phyloP scores from a whole-genome alignment of 1,284 basidiomycete species.

The Kalmanozyma brasiliensis region DNA sequence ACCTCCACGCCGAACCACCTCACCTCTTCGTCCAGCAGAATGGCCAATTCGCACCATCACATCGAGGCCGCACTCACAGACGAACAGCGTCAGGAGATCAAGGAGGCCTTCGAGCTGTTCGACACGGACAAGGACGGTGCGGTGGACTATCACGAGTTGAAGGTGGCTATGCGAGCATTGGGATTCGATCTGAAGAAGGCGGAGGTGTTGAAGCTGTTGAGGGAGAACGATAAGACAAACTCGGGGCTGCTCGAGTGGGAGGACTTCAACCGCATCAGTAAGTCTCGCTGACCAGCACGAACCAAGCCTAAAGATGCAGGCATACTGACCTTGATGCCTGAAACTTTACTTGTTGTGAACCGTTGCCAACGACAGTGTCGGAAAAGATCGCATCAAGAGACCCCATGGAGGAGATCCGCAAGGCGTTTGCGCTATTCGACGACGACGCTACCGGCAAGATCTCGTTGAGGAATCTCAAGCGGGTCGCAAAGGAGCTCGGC shows the following conservation, averaged over 20 bases:
- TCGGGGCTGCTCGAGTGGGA: conserved; percentile 93
- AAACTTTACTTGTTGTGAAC: neutral
- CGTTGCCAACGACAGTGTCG: conserved; percentile 79
- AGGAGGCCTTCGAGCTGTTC: conserved; percentile 98
- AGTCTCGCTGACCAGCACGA: conserved; percentile 70
- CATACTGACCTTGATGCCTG: neutral
- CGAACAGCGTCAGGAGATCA: conserved; percentile 96
- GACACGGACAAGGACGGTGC: conserved; percentile 98
- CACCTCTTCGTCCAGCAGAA: conserved; percentile 25
- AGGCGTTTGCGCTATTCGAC: conserved; percentile 95
- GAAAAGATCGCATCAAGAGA: conserved; percentile 91
- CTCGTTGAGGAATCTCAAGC: conserved; percentile 84
- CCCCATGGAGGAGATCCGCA: conserved; percentile 93
- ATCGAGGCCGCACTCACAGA: conserved; percentile 75
- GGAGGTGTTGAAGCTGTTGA: conserved; percentile 92
- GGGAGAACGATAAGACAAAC: conserved; percentile 89
- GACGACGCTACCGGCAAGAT: conserved; percentile 97
- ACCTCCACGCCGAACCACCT: conserved; percentile 31
- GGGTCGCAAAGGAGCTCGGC: conserved; percentile 96
- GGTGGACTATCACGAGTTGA: conserved; percentile 88
- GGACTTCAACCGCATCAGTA: conserved; percentile 94
- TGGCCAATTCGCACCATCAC: conserved; percentile 31
- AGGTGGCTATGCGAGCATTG: conserved; percentile 96
- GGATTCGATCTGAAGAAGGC: conserved; percentile 99
- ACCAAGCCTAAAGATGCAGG: neutral